These are phyloP conservation scores for Elongisporangium prolatum DNA, from an alignment of 352 stramenopile species.

Conservation along the genomic window DNA sequence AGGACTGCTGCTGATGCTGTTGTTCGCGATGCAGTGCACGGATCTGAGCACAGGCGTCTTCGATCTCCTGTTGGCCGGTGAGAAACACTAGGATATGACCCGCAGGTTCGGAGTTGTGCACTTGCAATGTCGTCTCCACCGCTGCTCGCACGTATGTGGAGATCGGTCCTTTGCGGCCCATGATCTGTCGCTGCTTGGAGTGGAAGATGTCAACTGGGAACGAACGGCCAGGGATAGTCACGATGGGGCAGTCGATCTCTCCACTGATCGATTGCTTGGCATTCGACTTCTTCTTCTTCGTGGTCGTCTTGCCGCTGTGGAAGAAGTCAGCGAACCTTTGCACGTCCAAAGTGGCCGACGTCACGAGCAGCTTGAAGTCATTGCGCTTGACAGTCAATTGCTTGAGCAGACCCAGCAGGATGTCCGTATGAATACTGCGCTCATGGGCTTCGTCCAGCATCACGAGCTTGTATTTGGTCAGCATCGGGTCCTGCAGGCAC, in stretches of 20 bases:
- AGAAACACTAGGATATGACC: constrained; percentile 95
- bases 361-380: constrained; percentile 93
- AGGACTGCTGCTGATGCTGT: neutral
- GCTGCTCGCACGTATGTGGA: constrained; percentile 60
- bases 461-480: constrained; percentile 83
- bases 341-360: constrained; percentile 89
- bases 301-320: constrained; percentile 1
- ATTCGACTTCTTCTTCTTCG: constrained; percentile 13
- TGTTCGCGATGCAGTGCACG: constrained; percentile 31
- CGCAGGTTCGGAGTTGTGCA: constrained; percentile 65
- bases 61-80: constrained; percentile 92
- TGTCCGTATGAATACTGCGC: constrained; percentile 96
- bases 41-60: constrained; percentile 88
- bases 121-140: constrained; percentile 73
- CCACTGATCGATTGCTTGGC: constrained; percentile 4
- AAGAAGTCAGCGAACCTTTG: constrained; percentile 90
- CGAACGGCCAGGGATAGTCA: constrained; percentile 88
- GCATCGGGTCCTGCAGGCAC: constrained; percentile 67
- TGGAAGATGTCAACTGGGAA: constrained; percentile 94
- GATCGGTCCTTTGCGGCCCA: constrained; percentile 57
- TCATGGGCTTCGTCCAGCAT: constrained; percentile 98
- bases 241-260: constrained; percentile 53
- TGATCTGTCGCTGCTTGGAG: constrained; percentile 79
- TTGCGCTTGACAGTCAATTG: constrained; percentile 53
- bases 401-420: constrained; percentile 95